Conservation (phyloP, 148 eudicot species). For the Fagopyrum tataricum region DNA sequence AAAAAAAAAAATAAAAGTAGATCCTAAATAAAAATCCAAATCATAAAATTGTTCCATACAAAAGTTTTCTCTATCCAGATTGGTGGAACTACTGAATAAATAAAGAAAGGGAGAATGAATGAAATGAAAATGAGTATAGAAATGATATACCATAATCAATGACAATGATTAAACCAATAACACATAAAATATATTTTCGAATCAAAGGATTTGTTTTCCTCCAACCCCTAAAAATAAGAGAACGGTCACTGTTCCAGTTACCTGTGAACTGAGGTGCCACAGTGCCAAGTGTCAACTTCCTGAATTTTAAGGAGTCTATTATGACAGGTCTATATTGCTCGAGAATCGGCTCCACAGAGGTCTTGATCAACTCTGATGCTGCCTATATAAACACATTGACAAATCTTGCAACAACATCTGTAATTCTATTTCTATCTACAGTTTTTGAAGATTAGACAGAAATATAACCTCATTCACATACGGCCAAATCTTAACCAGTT, state of each 20-base stretch:
- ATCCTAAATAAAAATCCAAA: background rate
- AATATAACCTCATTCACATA: constrained; percentile 58
- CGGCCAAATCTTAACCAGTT: constrained; percentile 84
- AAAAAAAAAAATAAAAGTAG: too few species aligned
- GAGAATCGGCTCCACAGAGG: constrained; percentile 71
- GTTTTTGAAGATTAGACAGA: background rate
- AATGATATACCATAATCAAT: background rate
- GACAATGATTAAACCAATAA: background rate
- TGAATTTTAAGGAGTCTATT: constrained; percentile 59
- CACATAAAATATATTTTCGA: background rate
- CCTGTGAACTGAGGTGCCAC: constrained; percentile 93
- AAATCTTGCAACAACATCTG: background rate
- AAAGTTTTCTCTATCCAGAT: background rate
- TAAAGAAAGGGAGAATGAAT: too few species aligned
- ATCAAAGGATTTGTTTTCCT: background rate
- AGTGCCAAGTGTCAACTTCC: constrained; percentile 81
- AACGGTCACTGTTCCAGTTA: constrained; percentile 17
- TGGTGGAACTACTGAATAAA: background rate
- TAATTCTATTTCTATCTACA: background rate
- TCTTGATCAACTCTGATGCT: constrained; percentile 68
- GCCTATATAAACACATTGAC: constrained; percentile 36
- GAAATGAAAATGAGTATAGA: background rate
- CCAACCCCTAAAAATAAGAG: background rate
- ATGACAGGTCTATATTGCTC: constrained; percentile 78
- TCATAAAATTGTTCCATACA: background rate